These are phyloP conservation scores for Beauveria sp. DNA, from an alignment of 2,329 filamentous ascomycete genomes.

Conservation along the genomic window DNA sequence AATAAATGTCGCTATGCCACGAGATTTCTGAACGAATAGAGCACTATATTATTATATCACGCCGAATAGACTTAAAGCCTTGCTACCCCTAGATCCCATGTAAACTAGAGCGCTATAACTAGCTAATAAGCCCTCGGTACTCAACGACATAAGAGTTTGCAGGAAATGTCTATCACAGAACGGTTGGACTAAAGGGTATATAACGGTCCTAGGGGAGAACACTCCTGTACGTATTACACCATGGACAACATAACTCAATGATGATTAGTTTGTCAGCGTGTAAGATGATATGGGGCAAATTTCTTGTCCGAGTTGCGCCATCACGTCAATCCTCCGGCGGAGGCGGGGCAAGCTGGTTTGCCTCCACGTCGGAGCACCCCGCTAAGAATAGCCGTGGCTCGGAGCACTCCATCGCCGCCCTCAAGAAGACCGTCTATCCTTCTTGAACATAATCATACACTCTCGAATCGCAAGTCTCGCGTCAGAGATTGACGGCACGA, in stretches of 20 bases:
- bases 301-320: background rate
- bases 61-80: too few relatives aligned
- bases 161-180: too few relatives aligned
- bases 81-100: too few relatives aligned
- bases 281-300: background rate
- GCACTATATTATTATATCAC: too few relatives aligned
- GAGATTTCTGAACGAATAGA: too few relatives aligned
- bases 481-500: background rate
- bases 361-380: slow-evolving; percentile 3
- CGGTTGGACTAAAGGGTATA: background rate
- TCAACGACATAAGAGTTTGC: too few relatives aligned
- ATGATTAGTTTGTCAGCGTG: background rate
- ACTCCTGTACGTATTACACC: too few relatives aligned
- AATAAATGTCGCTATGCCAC: too few relatives aligned
- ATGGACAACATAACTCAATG: too few relatives aligned
- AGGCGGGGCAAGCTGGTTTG: slow-evolving; percentile 5
- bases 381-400: background rate
- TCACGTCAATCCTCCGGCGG: background rate
- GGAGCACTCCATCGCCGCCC: background rate
- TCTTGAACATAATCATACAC: background rate
- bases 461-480: background rate
- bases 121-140: too few relatives aligned
- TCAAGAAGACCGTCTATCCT: background rate
- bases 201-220: too few relatives aligned
- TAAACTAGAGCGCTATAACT: too few relatives aligned